Evolutionary conservation across 805 yeast genomes (phyloP).

Genomic region (Metschnikowia anglica): DNA sequence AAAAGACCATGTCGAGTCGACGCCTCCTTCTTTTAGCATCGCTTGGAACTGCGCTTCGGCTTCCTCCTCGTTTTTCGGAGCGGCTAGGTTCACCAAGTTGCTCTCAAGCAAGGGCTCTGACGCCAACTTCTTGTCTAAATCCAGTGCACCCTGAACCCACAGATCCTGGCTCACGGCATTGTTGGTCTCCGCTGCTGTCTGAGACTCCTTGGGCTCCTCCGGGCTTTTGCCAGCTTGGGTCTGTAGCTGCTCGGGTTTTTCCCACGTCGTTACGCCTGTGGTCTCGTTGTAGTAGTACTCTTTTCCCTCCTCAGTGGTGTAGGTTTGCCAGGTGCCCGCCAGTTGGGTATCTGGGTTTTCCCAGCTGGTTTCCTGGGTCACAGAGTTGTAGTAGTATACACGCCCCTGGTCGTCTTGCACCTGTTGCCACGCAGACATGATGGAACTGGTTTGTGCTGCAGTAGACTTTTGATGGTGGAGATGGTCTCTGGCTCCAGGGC

Average conservation of each 20-base stretch:
- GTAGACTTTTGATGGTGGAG: too few relatives aligned
- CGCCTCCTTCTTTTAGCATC: conserved; percentile 54
- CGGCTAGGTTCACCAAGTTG: conserved; percentile 26
- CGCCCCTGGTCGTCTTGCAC: conserved; percentile 64
- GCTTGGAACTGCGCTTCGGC: conserved; percentile 48
- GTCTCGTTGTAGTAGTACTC: conserved; percentile 66
- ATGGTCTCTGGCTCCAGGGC: too few relatives aligned
- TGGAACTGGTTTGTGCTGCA: neutral
- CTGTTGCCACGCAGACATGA: conserved; percentile 55
- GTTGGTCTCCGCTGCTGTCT: too few relatives aligned
- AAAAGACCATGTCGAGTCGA: conserved; percentile 78
- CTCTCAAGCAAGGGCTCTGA: conserved; percentile 23
- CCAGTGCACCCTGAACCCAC: conserved; percentile 9
- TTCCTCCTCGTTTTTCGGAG: conserved; percentile 27
- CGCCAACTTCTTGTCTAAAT: conserved; percentile 24
- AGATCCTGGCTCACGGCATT: neutral
- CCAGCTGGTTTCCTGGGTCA: conserved; percentile 75
- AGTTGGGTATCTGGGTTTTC: conserved; percentile 60
- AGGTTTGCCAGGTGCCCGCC: conserved; percentile 39
- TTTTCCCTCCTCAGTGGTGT: conserved; percentile 53
- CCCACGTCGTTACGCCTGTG: conserved; percentile 77
- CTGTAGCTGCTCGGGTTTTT: conserved; percentile 63
- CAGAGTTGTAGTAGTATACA: conserved; percentile 66
- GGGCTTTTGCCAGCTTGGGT: too few relatives aligned
- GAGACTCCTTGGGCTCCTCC: too few relatives aligned